Percentiles rank a stretch among this genome's conserved stretches.
phyloP scores from a whole-genome alignment of 139 green algal genomes.

The Mychonastes homosphaera region DNA sequence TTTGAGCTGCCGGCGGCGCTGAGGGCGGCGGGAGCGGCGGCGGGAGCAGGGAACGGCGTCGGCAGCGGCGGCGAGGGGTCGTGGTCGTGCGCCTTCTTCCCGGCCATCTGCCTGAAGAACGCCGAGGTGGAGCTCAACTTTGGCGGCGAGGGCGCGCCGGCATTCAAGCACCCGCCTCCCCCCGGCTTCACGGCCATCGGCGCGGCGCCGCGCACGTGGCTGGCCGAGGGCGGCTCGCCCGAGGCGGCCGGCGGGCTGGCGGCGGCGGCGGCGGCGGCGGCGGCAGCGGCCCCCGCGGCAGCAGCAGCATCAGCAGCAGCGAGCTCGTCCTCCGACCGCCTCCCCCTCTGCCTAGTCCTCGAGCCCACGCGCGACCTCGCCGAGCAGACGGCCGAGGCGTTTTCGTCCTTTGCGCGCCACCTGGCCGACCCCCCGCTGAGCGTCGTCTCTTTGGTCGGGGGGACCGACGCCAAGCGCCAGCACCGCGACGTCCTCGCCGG shows the following conservation, averaged over 20 bases:
- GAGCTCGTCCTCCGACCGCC: too few species aligned
- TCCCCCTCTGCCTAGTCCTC: slow-evolving; percentile 62
- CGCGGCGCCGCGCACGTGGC: too few species aligned
- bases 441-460: slow-evolving; percentile 52
- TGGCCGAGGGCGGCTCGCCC: too few species aligned
- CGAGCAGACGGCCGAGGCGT: slow-evolving; percentile 61
- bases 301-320: slow-evolving; percentile 1
- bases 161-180: slow-evolving; percentile 25
- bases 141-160: slow-evolving; percentile 10
- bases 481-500: slow-evolving; percentile 28
- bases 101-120: slow-evolving; percentile 67
- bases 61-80: too few species aligned
- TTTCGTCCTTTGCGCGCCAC: slow-evolving; percentile 39
- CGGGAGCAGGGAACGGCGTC: background rate
- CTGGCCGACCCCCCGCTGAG: slow-evolving; percentile 34
- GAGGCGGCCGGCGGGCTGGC: background rate
- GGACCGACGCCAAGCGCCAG: slow-evolving; percentile 31
- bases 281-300: slow-evolving; percentile 1
- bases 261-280: slow-evolving; percentile 5
- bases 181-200: slow-evolving; percentile 27
- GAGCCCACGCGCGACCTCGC: slow-evolving; percentile 67
- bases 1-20: slow-evolving; percentile 45
- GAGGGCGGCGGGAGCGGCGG: background rate
- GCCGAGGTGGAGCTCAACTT: slow-evolving; percentile 63
- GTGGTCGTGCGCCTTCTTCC: slow-evolving; percentile 36